Base-by-base conservation (phyloP, 2,329 filamentous ascomycete genomes). In the Phoma sp. region DNA sequence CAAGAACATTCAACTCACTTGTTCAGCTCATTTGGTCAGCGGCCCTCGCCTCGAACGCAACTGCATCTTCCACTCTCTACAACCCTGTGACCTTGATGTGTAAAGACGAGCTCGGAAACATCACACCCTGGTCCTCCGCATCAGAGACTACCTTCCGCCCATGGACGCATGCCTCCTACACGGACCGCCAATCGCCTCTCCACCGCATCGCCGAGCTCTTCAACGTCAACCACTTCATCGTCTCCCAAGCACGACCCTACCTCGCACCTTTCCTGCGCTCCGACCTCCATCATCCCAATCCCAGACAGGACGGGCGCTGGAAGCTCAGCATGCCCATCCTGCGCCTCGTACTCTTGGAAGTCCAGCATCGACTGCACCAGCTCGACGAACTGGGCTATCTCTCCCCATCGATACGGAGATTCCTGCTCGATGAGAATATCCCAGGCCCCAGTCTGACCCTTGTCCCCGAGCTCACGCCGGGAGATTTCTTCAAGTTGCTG, bases 221-320 rank as follows among this genome's bases (percentile, higher is more conserved):
- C 82, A 96, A 96, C 72, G 91, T 96, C 48, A 96, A 96, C 71
- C 93, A 97, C 78, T 97, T 96, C 77, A 92, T 98, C 61, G 87
- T 98, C 63, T 95, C 90, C 62, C 94, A 97, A 78, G 92, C 94
- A 0, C 84, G 93, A 3, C 94, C 94, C 0, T 96, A 96, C 74
- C 81, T 96, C 15, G 88, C 94, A 25, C 93, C 93, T 0, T 95
- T 96, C 67, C 81, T 96, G 5, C 87, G 89, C 58, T 89, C 88
- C 40, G 90, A 94, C 64, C 86, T 93, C 78, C 90, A 93, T 74
- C 88, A 89, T 4, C 88, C 90, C 0, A 64, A 84, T 82, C 71
- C 84, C 80, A 64, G 84, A 80, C 73, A 85, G 80, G 59, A 84
- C 79, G 67, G 85, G 7, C 74, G 84, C 78, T 77, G 83, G 82